phyloP scores from a whole-genome alignment of 1,284 basidiomycete genomes.

The Jaminaea rosea region DNA sequence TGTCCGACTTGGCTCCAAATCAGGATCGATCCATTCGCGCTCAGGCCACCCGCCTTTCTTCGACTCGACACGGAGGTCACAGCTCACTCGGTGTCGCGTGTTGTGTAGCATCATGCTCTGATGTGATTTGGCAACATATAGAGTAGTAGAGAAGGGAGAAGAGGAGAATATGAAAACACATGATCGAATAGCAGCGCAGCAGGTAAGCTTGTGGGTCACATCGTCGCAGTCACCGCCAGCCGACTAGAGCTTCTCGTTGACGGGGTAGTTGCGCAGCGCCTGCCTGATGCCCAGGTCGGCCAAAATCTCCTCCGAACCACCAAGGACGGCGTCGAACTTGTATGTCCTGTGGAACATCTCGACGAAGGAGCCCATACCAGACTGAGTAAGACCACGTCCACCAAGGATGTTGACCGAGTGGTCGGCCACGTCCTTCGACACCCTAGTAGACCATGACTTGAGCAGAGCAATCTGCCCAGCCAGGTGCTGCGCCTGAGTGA shows the following conservation, averaged over 20 bases:
- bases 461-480: constrained; percentile 65
- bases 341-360: constrained; percentile 56
- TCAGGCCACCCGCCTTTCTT: no score
- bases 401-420: constrained; percentile 68
- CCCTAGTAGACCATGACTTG: constrained; percentile 52
- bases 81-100: no score
- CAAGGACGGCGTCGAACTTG: constrained; percentile 56
- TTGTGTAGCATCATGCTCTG: no score
- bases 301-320: constrained; percentile 50
- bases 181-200: no score
- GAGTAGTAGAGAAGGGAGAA: no score
- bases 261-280: constrained; percentile 45
- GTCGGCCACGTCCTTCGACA: constrained; percentile 54
- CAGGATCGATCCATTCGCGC: no score
- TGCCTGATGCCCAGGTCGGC: constrained; percentile 54
- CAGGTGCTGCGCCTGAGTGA: constrained; percentile 57
- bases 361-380: constrained; percentile 54
- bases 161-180: no score
- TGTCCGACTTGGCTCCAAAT: no score
- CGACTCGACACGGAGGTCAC: no score
- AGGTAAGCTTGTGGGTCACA: no score
- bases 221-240: no score
- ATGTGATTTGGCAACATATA: no score
- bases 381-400: constrained; percentile 61
- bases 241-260: constrained; percentile 22